A percentile compares a stretch with the other conserved stretches of the same genome.
Evolutionary conservation across 2,329 filamentous ascomycete genomes (phyloP).

Genomic region (Simplicillium aogashimaense): DNA sequence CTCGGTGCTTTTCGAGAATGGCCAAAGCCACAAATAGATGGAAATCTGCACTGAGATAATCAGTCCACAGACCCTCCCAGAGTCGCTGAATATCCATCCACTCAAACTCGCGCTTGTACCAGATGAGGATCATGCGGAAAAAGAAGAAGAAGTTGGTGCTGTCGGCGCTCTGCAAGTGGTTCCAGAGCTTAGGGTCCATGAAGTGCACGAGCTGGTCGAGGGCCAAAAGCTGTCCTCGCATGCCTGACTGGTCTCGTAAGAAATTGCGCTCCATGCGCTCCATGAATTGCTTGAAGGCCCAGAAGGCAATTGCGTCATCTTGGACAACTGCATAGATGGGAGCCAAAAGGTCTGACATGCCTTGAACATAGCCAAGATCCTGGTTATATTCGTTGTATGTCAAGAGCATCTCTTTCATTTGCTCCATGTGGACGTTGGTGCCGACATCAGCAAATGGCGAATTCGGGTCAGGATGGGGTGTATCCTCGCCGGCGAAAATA

Average conservation of each 20-base stretch:
- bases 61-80: conserved; percentile 94
- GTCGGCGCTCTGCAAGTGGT: conserved; percentile 80
- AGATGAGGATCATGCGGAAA: conserved; percentile 96
- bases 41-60: conserved; percentile 80
- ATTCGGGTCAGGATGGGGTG: conserved; percentile 89
- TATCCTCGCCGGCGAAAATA: conserved; percentile 95
- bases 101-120: conserved; percentile 96
- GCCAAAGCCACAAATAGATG: conserved; percentile 91
- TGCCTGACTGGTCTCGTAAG: conserved; percentile 87
- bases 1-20: conserved; percentile 90
- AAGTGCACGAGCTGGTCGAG: conserved; percentile 93
- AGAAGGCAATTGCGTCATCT: conserved; percentile 94
- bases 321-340: conserved; percentile 96
- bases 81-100: conserved; percentile 80
- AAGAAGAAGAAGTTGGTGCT: conserved; percentile 99
- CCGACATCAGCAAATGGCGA: conserved; percentile 88
- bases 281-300: conserved; percentile 96
- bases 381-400: conserved; percentile 98
- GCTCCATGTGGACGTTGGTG: conserved; percentile 95
- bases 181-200: conserved; percentile 90
- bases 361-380: conserved; percentile 92
- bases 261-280: conserved; percentile 97
- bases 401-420: conserved; percentile 98
- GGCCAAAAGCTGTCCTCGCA: conserved; percentile 83
- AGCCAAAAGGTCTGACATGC: conserved; percentile 94